These are phyloP conservation scores for Hygrophila difformis DNA, from an alignment of 257 asterid species.

Conservation along the genomic window DNA sequence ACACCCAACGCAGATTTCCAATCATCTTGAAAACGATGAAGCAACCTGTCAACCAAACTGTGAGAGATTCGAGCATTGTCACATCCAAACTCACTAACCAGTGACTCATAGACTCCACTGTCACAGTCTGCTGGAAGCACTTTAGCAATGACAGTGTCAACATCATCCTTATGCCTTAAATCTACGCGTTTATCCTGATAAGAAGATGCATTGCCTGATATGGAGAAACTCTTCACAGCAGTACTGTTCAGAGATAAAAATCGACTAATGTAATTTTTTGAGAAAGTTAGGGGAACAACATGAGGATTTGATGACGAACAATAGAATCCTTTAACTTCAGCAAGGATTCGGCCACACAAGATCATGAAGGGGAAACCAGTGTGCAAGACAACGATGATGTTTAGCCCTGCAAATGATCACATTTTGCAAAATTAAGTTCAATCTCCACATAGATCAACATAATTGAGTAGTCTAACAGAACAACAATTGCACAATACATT, in stretches of 20 bases:
- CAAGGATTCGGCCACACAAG: constrained; percentile 21
- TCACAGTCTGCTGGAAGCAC: constrained; percentile 33
- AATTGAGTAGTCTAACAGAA: too few relatives aligned
- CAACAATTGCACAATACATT: too few relatives aligned
- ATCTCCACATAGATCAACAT: too few relatives aligned
- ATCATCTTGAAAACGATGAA: constrained; percentile 73
- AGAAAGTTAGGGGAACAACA: constrained; percentile 7
- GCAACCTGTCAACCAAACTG: constrained; percentile 38
- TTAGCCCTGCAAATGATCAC: constrained; percentile 34
- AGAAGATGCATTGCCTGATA: constrained; percentile 13
- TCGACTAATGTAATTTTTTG: constrained; percentile 4
- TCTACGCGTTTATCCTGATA: constrained; percentile 18
- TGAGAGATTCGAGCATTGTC: constrained; percentile 30
- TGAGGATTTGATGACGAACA: constrained; percentile 8
- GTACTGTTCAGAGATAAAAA: constrained; percentile 23
- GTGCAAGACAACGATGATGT: not conserved
- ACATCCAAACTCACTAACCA: constrained; percentile 35
- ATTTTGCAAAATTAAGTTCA: too few relatives aligned
- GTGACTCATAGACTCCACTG: constrained; percentile 40
- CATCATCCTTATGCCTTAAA: constrained; percentile 24
- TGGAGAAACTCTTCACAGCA: constrained; percentile 7
- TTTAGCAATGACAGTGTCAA: constrained; percentile 34
- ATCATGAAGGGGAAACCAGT: constrained; percentile 26
- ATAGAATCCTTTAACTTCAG: constrained; percentile 7
- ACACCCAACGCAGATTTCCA: constrained; percentile 83